Evolutionary conservation across 306 rosid genomes (phyloP).

Genomic region (Mimosa pudica): DNA sequence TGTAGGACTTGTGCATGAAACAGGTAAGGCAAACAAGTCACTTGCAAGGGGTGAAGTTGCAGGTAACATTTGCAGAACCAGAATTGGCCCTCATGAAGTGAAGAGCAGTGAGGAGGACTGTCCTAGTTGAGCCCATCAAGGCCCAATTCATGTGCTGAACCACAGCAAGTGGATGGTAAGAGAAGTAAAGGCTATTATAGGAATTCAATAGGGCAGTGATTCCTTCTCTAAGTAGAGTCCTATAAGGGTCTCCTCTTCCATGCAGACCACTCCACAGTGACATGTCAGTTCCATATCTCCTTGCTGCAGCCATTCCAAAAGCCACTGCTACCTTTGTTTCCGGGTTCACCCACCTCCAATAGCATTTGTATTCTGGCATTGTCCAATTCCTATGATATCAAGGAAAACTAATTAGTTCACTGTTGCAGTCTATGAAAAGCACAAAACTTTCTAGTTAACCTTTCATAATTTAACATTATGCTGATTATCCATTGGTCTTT

Average conservation of each 20-base stretch:
- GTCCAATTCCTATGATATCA: slow-evolving; percentile 46
- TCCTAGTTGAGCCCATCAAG: slow-evolving; percentile 63
- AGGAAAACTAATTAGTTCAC: background rate
- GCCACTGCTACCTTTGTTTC: slow-evolving; percentile 71
- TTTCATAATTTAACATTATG: background rate
- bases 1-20: background rate
- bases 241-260: slow-evolving; percentile 81
- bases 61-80: slow-evolving; percentile 61
- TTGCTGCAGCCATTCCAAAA: slow-evolving; percentile 64
- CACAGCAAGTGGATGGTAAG: slow-evolving; percentile 62
- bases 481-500: background rate
- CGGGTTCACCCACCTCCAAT: slow-evolving; percentile 75
- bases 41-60: slow-evolving; percentile 78
- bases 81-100: slow-evolving; percentile 77
- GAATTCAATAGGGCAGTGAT: slow-evolving; percentile 79
- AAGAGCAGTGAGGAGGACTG: slow-evolving; percentile 61
- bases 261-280: slow-evolving; percentile 75
- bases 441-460: background rate
- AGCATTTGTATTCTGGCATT: slow-evolving; percentile 67
- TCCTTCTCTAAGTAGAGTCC: slow-evolving; percentile 81
- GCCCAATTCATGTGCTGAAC: slow-evolving; percentile 59
- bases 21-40: background rate
- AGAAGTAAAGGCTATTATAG: slow-evolving; percentile 58
- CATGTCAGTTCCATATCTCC: slow-evolving; percentile 71
- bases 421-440: background rate